Percentiles rank a stretch among this genome's conserved stretches.
phyloP scores from a whole-genome alignment of 2,329 filamentous ascomycete genomes.

The Aspergillus chevalieri region DNA sequence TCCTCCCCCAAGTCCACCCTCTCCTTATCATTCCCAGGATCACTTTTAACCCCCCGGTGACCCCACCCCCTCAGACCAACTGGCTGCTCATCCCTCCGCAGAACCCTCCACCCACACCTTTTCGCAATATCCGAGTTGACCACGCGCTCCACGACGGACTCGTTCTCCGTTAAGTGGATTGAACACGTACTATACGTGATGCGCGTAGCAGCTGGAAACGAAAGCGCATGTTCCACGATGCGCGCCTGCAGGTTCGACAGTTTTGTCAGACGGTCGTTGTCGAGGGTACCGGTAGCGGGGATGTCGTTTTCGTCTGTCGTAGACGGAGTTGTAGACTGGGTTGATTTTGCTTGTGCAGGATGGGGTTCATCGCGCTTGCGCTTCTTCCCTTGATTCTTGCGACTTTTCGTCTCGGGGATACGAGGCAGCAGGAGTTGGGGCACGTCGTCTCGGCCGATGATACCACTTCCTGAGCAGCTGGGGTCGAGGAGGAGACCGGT shows the following conservation, averaged over 20 bases:
- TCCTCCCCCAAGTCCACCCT: constrained; percentile 41
- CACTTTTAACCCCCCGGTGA: constrained; percentile 53
- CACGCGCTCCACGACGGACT: constrained; percentile 69
- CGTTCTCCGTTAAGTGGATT: constrained; percentile 80
- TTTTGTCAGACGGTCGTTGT: constrained; percentile 59
- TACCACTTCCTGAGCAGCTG: constrained; percentile 92
- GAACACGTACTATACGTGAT: constrained; percentile 96
- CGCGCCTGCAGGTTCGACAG: constrained; percentile 76
- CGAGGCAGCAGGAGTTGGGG: constrained; percentile 60
- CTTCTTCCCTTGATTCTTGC: constrained; percentile 32
- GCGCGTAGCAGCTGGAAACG: constrained; percentile 66
- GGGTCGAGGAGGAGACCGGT: constrained; percentile 80
- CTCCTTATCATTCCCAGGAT: constrained; percentile 1
- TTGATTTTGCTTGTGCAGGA: constrained; percentile 8
- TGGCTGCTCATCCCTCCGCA: constrained; percentile 66
- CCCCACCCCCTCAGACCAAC: constrained; percentile 70
- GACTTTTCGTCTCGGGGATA: constrained; percentile 7
- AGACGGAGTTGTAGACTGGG: constrained; percentile 10
- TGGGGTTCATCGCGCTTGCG: constrained; percentile 30
- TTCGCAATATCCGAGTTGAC: constrained; percentile 62
- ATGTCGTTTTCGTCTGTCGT: constrained; percentile 33
- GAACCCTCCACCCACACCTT: constrained; percentile 68
- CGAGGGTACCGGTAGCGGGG: constrained; percentile 40
- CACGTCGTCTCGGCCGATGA: constrained; percentile 78
- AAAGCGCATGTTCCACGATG: constrained; percentile 76